Evolutionary conservation across 1,139 yeast species (phyloP), one percentile per base, ranked within the genome.

Genomic region (Nakaseomyces uthaithaninus): DNA sequence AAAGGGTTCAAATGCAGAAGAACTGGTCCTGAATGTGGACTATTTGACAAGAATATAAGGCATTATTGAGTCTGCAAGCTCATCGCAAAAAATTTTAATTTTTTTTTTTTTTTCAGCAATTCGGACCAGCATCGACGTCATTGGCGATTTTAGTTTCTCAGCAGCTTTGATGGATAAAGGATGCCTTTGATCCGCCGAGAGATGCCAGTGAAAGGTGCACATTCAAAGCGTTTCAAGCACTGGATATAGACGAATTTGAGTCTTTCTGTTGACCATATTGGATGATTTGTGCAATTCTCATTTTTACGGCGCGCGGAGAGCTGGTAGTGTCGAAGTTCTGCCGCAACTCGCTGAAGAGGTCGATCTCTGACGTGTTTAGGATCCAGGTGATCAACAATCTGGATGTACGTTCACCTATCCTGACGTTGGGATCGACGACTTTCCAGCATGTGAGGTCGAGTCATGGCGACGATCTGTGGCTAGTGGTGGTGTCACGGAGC

Each of bases 401-500:
- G 7, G 78, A 74, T 41, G 66, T 65, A 23, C 70, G 83, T 47
- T 80, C 94, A 2, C 98, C 98, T 0, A 79, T 91, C 5, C 65
- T 89, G 41, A 91, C 97, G 0, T 64, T 91, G 33, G 98, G 98
- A 2, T 84, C 95, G 0, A 91, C 97, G 0, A 82, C 95, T 0
- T 91, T 89, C 58, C 71, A 87, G 36, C 89, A 87, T 55, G 80
- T 85, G 38, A 74, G 76, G 49, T 74, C 79, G 42, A 80, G 42
- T 18, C 49, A 48, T 15, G 42, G 46, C 11, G 47, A 79, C 12
- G 68, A 72, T 43, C 54, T 91, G 16, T 91, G 94, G 81, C 57
- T 86, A 11, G 94, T 89, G 14, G 94, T 89, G 0, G 91, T 89
- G 15, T 75, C 94, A 1, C 71, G 97, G 46, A 80, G 89, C 37